Base-by-base conservation (phyloP, 1,284 basidiomycete species). In the Boletellus sp. region DNA sequence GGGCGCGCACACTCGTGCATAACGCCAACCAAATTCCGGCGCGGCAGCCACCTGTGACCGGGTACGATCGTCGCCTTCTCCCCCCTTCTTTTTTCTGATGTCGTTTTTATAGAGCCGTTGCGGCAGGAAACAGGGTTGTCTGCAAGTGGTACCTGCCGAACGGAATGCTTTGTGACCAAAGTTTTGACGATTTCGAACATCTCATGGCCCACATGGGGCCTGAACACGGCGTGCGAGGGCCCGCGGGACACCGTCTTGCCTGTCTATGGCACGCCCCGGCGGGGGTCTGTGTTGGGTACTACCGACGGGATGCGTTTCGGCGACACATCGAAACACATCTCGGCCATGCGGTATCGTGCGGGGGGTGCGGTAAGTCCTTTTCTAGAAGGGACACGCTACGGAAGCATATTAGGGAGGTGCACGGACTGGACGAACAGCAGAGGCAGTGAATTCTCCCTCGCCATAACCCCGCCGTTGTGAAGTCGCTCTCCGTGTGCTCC, bases 301-400 rank as follows among this genome's bases (percentile, higher is more conserved):
- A 2, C 12, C 52, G 59, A 1, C 22, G 56, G 11, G 36, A 51
- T 8, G 33, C 13, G 0, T 26, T 37, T 1, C 47, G 38, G 4
- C 46, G 61, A 0, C 61, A 60, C 24, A 56, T 61, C 0, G 39
- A 5, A 0, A 51, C 18, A 0, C 59, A 60, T 8, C 1, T 53
- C 0, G 21, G 42, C 1, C 2, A 8, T 4, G 19, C 28, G 5
- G 30, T 47, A 8, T 0, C 15, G 10, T 61, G 56, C 19, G 5
- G n/a, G 1, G 37, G 8, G 2, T 61, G 60, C 2, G 41, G n/a
- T 4, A 64, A 47, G 19, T 3, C 15, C 2, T 61, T 24, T 16
- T 62, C 53, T 7, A 44, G 58, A 0, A 8, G 2, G 0, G 60
- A 61, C n/a, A 15, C 52, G 0, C 13, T 62, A 43, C 51, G 39